A percentile compares a stretch with the other conserved stretches of the same genome.
Evolutionary conservation across 1,139 yeast genomes (phyloP).

Genomic region (Zhuliangozyma blackwelliae): DNA sequence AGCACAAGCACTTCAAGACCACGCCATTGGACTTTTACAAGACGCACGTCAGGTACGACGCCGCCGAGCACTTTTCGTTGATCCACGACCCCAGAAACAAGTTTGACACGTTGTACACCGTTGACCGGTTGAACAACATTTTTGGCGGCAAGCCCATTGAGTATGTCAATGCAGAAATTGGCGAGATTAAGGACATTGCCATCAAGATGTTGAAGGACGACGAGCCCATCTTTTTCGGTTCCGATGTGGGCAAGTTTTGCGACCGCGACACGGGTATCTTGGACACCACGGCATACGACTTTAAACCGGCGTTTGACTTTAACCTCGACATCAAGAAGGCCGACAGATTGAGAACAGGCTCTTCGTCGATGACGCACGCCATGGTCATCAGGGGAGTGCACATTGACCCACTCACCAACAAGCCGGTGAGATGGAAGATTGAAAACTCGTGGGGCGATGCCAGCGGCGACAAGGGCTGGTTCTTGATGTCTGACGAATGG

Average conservation of each 20-base stretch:
- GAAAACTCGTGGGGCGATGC: constrained; percentile 87
- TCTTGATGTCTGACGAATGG: constrained; percentile 78
- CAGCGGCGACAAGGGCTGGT: constrained; percentile 70
- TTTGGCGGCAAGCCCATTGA: constrained; percentile 62
- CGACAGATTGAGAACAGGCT: constrained; percentile 50
- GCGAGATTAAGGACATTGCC: constrained; percentile 54
- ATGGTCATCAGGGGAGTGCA: constrained; percentile 79
- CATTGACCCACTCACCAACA: constrained; percentile 27
- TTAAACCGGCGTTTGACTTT: constrained; percentile 43
- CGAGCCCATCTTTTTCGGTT: constrained; percentile 80
- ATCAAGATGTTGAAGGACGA: constrained; percentile 63
- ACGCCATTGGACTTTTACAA: constrained; percentile 64
- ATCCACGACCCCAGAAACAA: constrained; percentile 78
- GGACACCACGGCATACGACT: constrained; percentile 67
- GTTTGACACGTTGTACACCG: constrained; percentile 57
- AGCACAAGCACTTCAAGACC: constrained; percentile 46
- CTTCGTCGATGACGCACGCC: constrained; percentile 79
- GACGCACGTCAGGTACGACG: constrained; percentile 50
- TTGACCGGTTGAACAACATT: constrained; percentile 71
- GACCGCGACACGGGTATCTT: constrained; percentile 60
- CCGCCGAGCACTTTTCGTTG: constrained; percentile 56
- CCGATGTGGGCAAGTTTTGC: constrained; percentile 73
- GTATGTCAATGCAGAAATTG: constrained; percentile 64
- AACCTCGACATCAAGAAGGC: constrained; percentile 15
- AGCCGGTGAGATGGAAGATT: constrained; percentile 74